These are phyloP conservation scores for Tylopilus intermedius DNA, from an alignment of 768 basidiomycete genomes.

Conservation along the genomic window DNA sequence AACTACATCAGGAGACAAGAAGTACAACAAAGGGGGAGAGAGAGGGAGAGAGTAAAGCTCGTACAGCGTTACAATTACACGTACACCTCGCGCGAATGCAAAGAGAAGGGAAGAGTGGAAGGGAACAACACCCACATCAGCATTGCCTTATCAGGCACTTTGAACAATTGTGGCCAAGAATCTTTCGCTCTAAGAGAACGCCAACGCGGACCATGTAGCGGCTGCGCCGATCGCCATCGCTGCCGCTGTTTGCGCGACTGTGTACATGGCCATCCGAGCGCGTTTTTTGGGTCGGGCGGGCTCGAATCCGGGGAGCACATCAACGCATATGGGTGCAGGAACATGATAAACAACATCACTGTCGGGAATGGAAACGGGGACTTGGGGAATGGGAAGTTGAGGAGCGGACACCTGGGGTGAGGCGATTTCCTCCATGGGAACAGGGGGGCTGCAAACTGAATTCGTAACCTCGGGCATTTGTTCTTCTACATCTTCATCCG, in stretches of 20 bases:
- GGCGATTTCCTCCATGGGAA: background rate
- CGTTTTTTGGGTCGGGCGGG: conserved; percentile 40
- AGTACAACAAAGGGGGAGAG: background rate
- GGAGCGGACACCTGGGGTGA: conserved; percentile 2
- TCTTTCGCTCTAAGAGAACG: conserved; percentile 45
- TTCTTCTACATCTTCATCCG: conserved; percentile 34
- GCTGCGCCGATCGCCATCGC: conserved; percentile 64
- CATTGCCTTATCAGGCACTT: background rate
- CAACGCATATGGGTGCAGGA: background rate
- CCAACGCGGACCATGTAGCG: conserved; percentile 69
- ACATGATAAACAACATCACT: background rate
- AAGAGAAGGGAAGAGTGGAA: background rate
- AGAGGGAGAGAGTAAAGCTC: background rate
- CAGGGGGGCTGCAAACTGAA: background rate
- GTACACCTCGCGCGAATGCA: background rate
- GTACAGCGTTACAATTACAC: background rate
- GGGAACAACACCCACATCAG: background rate
- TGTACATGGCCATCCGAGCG: conserved; percentile 33
- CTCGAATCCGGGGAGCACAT: background rate
- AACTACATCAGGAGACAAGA: background rate
- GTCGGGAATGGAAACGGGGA: background rate
- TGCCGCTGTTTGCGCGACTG: conserved; percentile 54
- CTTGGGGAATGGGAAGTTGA: conserved; percentile 2
- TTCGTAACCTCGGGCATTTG: background rate
- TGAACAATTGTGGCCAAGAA: background rate